Evolutionary conservation across 345 rosid species (phyloP), one percentile per base, ranked within the genome.

Genomic region (Barbarea vulgaris): DNA sequence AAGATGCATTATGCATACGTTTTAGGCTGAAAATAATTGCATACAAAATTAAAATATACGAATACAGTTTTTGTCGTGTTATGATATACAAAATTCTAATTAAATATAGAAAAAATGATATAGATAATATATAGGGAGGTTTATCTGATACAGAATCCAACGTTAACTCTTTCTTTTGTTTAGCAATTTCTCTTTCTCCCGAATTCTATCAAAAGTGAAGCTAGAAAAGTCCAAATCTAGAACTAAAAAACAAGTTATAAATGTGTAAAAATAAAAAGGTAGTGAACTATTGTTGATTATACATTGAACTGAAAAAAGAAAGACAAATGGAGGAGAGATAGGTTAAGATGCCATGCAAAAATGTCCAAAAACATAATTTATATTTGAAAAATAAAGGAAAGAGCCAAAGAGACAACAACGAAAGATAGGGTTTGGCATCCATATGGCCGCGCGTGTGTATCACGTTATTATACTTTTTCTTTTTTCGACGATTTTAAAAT

Each of bases 241-340:
- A 25, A 19, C 58, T 44, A 34, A 56, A 11, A 77, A 59, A 21
- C 41, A 76, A 69, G 18, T 47, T 58, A 67, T 67, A 19, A 67
- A 75, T 67, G 53, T 60, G 48, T 70, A 33, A 59, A 59, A 51
- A 0, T 27, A n/a, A 13, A 34, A 56, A 19, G 27, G 11, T 2
- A 22, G 47, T 59, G 54, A 77, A 77, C 42, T 71, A 24, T 65
- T 64, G 50, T 30, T 28, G 36, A 59, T 65, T 39, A 72, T 77
- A 51, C 81, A 72, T 11, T 77, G 81, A 77, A 77, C 81, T 65
- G 77, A 53, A 58, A 58, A 44, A 64, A 30, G 72, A 48, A 3
- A 61, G 81, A 72, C 77, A 77, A 65, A 66, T 77, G 81, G 81
- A 77, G 57, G 81, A 77, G 77, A 72, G 64, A 71, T 72, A 71